phyloP scores from a whole-genome alignment of 139 green algal genomes.

The Eudorina sp. region DNA sequence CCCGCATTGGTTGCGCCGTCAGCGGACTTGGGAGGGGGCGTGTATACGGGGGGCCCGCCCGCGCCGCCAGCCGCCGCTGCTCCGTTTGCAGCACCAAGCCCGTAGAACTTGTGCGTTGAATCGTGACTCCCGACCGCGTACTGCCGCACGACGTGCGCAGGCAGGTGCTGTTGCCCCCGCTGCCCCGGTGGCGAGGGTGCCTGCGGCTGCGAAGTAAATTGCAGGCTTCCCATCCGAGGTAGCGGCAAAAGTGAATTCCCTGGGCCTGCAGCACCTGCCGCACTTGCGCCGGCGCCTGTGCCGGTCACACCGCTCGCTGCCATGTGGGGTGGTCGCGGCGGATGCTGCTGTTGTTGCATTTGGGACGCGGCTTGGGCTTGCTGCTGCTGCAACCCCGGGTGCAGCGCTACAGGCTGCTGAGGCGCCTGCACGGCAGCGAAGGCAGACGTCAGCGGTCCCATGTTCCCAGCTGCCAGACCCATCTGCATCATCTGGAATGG shows the following conservation, averaged over 20 bases:
- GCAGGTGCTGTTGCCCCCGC: neutral
- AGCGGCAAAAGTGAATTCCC: too few relatives aligned
- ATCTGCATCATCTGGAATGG: constrained; percentile 22
- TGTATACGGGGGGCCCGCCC: neutral
- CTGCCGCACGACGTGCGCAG: neutral
- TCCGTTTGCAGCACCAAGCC: neutral
- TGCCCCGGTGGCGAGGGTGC: neutral
- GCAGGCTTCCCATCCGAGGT: neutral
- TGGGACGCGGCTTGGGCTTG: neutral
- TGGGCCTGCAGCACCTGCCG: too few relatives aligned
- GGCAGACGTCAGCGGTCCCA: neutral
- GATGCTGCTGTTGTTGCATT: neutral
- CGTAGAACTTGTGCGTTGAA: neutral
- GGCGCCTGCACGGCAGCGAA: neutral
- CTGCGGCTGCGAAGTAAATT: neutral
- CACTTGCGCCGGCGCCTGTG: neutral
- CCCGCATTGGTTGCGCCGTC: constrained; percentile 19
- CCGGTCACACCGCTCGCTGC: neutral
- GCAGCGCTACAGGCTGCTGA: neutral
- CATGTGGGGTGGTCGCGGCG: neutral
- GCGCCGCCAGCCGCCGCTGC: neutral
- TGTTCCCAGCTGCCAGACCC: neutral
- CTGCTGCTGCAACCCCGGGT: neutral
- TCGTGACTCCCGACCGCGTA: neutral
- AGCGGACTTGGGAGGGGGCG: neutral